A percentile compares a stretch with the other conserved stretches of the same genome.
Evolutionary conservation across 2,329 filamentous ascomycete species (phyloP).

Genomic region (Pleomassaria siparia): DNA sequence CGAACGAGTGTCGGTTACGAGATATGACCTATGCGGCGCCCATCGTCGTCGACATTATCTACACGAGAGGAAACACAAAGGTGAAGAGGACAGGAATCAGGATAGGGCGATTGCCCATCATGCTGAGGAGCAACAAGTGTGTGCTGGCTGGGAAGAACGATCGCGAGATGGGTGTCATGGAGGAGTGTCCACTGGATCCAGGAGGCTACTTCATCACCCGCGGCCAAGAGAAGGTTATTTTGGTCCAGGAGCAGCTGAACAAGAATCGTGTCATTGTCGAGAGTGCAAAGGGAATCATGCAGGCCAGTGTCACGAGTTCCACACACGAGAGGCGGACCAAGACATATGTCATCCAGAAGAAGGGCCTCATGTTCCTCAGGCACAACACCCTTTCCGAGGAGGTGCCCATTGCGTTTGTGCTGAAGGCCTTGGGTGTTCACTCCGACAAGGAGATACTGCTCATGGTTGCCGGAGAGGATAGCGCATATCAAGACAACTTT

Average conservation of each 20-base stretch:
- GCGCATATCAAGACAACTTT: conserved; percentile 90
- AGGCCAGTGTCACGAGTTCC: conserved; percentile 89
- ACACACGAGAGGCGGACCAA: conserved; percentile 98
- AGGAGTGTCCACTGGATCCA: conserved; percentile 93
- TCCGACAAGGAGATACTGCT: conserved; percentile 94
- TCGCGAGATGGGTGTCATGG: conserved; percentile 84
- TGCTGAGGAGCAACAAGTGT: conserved; percentile 95
- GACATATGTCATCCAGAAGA: conserved; percentile 92
- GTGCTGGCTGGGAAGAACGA: conserved; percentile 82
- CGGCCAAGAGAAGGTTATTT: conserved; percentile 96
- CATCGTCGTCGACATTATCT: conserved; percentile 89
- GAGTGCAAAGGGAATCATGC: conserved; percentile 89
- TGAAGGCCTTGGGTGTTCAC: conserved; percentile 91
- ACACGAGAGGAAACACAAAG: conserved; percentile 76
- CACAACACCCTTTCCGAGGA: conserved; percentile 94
- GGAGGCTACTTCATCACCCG: conserved; percentile 98
- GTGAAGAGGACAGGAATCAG: conserved; percentile 73
- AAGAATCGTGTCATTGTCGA: conserved; percentile 99
- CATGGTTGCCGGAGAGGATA: conserved; percentile 84
- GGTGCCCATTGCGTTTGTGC: conserved; percentile 88
- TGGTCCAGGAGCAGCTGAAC: conserved; percentile 97
- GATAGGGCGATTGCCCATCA: conserved; percentile 91
- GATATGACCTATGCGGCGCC: conserved; percentile 98
- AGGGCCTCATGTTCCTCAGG: conserved; percentile 83
- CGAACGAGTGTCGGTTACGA: conserved; percentile 92